phyloP scores from a whole-genome alignment of 176 grass and related monocot species.

The Triticum urartu region DNA sequence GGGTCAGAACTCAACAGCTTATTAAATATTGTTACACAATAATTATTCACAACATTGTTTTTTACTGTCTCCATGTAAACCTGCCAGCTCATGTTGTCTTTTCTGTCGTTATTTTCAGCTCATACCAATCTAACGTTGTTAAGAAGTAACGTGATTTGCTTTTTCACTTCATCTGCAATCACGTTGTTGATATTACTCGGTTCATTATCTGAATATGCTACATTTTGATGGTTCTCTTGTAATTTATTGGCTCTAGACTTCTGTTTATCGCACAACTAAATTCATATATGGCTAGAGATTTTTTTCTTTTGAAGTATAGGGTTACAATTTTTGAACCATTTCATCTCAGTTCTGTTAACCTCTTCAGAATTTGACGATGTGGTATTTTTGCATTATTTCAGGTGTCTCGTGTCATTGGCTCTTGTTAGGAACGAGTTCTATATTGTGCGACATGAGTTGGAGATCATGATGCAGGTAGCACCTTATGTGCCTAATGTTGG shows the following conservation, averaged over 20 bases:
- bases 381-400: conserved; percentile 24
- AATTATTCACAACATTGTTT: neutral
- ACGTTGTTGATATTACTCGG: neutral
- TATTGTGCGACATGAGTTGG: conserved; percentile 55
- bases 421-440: conserved; percentile 62
- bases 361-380: neutral
- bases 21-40: neutral
- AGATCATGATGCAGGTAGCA: conserved; percentile 76
- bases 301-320: neutral
- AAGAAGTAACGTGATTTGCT: neutral
- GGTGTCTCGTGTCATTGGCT: conserved; percentile 57
- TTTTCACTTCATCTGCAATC: neutral
- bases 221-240: conserved; percentile 1
- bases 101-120: neutral
- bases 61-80: neutral
- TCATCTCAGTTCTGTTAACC: neutral
- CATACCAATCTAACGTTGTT: neutral
- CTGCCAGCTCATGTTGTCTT: neutral
- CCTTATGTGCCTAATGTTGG: neutral
- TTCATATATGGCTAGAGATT: neutral
- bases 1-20: conserved; percentile 45
- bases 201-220: conserved; percentile 1
- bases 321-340: neutral
- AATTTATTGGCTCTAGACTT: neutral
- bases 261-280: neutral